Percentiles rank a stretch among this genome's conserved stretches.
phyloP scores from a whole-genome alignment of 2,329 filamentous ascomycete genomes.

The Trichoderma pleuroti region DNA sequence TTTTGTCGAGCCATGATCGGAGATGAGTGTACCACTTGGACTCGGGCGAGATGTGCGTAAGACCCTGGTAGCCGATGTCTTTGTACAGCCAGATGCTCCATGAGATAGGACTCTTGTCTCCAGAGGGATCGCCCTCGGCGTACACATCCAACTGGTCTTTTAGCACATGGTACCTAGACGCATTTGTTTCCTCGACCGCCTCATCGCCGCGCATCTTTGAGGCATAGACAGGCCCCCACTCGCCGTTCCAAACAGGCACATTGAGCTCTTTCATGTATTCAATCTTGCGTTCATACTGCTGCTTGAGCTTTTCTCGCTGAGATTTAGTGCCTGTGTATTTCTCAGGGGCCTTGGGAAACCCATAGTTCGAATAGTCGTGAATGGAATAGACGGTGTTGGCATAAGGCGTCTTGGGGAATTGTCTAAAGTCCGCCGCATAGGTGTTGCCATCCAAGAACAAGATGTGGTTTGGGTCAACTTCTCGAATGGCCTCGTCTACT shows the following conservation, averaged over 20 bases:
- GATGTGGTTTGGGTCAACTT: neutral
- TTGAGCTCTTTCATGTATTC: neutral
- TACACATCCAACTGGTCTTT: neutral
- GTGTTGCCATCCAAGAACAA: neutral
- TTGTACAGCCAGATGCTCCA: conserved; percentile 1
- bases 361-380: neutral
- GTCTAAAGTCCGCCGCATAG: neutral
- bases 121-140: neutral
- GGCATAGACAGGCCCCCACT: neutral
- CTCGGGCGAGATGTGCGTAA: neutral
- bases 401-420: neutral
- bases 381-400: neutral
- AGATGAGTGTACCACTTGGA: neutral
- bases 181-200: neutral
- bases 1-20: neutral
- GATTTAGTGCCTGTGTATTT: neutral
- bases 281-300: neutral
- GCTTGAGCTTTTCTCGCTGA: neutral
- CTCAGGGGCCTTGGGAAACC: neutral
- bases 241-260: neutral
- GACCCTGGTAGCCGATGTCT: neutral
- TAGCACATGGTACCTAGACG: neutral
- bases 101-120: neutral
- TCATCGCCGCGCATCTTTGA: neutral
- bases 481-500: neutral